phyloP scores from a whole-genome alignment of 2,329 filamentous ascomycete genomes.

The Lasiodiplodia citricola region DNA sequence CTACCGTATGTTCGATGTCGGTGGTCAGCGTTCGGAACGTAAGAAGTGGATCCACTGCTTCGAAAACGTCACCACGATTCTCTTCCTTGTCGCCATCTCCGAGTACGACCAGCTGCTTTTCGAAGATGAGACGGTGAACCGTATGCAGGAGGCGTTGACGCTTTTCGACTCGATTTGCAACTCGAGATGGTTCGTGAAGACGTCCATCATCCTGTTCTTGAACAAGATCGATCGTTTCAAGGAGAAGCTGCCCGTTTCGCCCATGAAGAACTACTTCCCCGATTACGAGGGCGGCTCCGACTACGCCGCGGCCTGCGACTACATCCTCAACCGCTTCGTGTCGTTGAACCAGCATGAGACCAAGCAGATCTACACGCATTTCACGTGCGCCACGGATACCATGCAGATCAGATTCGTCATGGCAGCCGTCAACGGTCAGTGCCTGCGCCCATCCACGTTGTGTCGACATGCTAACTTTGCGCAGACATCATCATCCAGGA shows the following conservation, averaged over 20 bases:
- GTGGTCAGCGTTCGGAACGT: slow-evolving; percentile 91
- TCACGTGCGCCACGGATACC: slow-evolving; percentile 97
- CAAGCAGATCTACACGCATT: slow-evolving; percentile 99
- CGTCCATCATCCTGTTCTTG: slow-evolving; percentile 73
- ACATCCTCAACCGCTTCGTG: slow-evolving; percentile 98
- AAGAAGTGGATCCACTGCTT: slow-evolving; percentile 99
- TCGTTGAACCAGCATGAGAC: slow-evolving; percentile 98
- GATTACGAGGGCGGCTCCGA: slow-evolving; percentile 90
- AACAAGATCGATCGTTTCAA: slow-evolving; percentile 80
- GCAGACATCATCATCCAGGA: slow-evolving; percentile 99
- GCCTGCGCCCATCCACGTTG: neutral
- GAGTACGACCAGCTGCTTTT: slow-evolving; percentile 97
- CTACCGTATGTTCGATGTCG: slow-evolving; percentile 97
- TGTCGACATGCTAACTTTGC: neutral
- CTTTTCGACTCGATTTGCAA: slow-evolving; percentile 77
- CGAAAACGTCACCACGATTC: slow-evolving; percentile 95
- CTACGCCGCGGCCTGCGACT: slow-evolving; percentile 95
- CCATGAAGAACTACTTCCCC: slow-evolving; percentile 78
- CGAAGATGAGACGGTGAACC: slow-evolving; percentile 87
- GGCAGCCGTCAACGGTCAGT: slow-evolving; percentile 95
- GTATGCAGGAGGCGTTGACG: slow-evolving; percentile 74
- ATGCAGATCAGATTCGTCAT: slow-evolving; percentile 99
- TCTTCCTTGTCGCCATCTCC: slow-evolving; percentile 95
- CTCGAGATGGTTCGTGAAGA: slow-evolving; percentile 74
- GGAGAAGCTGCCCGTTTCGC: slow-evolving; percentile 74